Base-by-base conservation (phyloP, 768 basidiomycete genomes). In the Botryobasidium botryosum region DNA sequence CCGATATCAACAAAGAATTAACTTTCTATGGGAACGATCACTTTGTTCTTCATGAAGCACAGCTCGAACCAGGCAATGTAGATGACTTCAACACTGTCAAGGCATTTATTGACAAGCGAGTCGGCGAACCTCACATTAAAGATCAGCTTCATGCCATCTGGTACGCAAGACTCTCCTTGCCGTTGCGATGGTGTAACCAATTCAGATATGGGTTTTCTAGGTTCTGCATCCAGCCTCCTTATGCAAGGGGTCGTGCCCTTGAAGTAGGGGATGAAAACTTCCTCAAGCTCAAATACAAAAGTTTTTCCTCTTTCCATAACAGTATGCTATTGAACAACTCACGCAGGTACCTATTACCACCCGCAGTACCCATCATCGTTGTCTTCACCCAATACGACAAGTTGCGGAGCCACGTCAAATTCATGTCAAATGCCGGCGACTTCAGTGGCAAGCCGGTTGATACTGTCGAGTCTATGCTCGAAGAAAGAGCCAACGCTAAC, bases 301-400 rank as follows among this genome's bases (percentile, higher is more conserved):
- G 4, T 42, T 41, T 15, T 15, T n/a, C 23, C 43, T 8, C 40
- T 43, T 31, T n/a, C 4, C 12, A 38, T 32, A 27, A 21, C 31
- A 17, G n/a, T n/a, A n/a, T n/a, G n/a, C n/a, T n/a, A n/a, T n/a
- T n/a, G n/a, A n/a, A n/a, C n/a, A n/a, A n/a, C n/a, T n/a, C n/a
- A n/a, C n/a, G n/a, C n/a, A 15, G 27, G 8, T n/a, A 31, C n/a
- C 35, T n/a, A n/a, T 40, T 40, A 17, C 10, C 17, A n/a, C 31
- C 20, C 20, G 15, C 13, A 62, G 59, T 61, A 2, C 62, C 62
- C 15, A n/a, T n/a, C n/a, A n/a, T n/a, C n/a, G n/a, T n/a, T n/a
- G n/a, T n/a, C n/a, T n/a, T n/a, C n/a, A n/a, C 47, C 61, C 29
- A 53, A 62, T 24, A 54, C 53, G 15, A 63, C 61, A 8, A 57